Evolutionary conservation across 2,329 filamentous ascomycete genomes (phyloP).

Genomic region (Pseudogymnoascus sp.): DNA sequence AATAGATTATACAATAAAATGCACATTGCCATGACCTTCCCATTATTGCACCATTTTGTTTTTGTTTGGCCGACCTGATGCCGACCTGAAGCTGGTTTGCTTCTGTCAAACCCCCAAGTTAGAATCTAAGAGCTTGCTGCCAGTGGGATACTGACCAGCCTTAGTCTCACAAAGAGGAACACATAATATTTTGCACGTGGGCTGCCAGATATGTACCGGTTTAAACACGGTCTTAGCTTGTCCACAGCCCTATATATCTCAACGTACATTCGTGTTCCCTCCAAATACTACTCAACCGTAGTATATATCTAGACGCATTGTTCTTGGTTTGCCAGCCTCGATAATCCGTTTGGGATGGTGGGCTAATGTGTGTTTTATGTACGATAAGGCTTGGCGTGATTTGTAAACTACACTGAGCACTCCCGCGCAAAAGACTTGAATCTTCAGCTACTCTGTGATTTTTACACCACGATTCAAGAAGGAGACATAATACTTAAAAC

Average conservation of each 20-base stretch:
- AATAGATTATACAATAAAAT: background rate
- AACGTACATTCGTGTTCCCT: background rate
- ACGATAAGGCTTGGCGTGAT: conserved; percentile 4
- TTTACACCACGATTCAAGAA: background rate
- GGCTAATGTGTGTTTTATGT: background rate
- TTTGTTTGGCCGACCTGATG: background rate
- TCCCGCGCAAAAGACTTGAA: background rate
- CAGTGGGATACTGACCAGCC: background rate
- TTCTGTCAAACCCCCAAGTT: background rate
- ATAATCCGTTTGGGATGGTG: background rate
- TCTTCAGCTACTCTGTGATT: background rate
- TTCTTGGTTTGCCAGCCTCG: background rate
- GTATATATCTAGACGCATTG: background rate
- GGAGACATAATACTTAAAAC: background rate
- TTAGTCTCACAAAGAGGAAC: background rate
- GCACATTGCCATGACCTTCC: background rate
- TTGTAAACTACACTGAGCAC: background rate
- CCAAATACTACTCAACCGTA: background rate
- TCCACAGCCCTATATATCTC: background rate
- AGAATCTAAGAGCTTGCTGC: background rate
- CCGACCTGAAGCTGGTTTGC: background rate
- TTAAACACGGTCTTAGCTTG: no score
- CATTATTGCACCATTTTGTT: background rate
- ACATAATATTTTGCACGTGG: background rate
- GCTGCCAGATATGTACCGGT: background rate